Evolutionary conservation across 495 filamentous ascomycete genomes (phyloP).

Genomic region (Penicillium crystallinum): DNA sequence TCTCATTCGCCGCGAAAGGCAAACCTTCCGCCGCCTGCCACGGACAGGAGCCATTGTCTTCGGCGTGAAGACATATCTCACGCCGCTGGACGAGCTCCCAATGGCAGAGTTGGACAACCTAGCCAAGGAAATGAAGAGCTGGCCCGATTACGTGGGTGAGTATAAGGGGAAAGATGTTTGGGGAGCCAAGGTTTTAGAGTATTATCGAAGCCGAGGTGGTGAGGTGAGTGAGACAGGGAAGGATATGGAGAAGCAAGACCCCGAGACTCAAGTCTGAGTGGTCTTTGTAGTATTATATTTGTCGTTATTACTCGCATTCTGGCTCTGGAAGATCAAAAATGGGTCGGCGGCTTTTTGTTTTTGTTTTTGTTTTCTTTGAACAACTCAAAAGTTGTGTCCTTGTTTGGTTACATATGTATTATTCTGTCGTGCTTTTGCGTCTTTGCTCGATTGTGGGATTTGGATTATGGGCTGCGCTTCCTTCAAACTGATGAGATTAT

Average conservation of each 20-base stretch:
- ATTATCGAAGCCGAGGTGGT: constrained; percentile 27
- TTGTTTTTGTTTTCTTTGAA: constrained; percentile 5
- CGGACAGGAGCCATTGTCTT: constrained; percentile 47
- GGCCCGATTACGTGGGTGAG: constrained; percentile 47
- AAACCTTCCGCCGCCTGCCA: constrained; percentile 50
- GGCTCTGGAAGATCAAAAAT: constrained; percentile 23
- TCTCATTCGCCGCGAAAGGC: constrained; percentile 49
- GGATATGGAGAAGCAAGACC: constrained; percentile 8
- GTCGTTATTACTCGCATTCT: constrained; percentile 12
- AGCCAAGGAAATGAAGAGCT: constrained; percentile 45
- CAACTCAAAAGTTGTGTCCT: constrained; percentile 13
- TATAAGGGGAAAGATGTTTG: constrained; percentile 52
- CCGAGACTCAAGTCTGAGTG: constrained; percentile 23
- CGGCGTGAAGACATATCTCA: constrained; percentile 50
- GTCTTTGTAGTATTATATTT: constrained; percentile 17
- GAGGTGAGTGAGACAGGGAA: background rate
- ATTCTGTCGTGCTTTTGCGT: background rate
- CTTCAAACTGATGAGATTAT: background rate
- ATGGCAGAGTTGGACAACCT: constrained; percentile 41
- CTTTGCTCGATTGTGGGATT: background rate
- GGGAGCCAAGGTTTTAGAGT: constrained; percentile 42
- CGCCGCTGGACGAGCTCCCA: constrained; percentile 41
- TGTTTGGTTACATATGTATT: background rate
- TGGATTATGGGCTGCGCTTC: background rate
- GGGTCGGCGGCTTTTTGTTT: constrained; percentile 27